phyloP scores from a whole-genome alignment of 352 stramenopile species.

The Globisporangium polare region DNA sequence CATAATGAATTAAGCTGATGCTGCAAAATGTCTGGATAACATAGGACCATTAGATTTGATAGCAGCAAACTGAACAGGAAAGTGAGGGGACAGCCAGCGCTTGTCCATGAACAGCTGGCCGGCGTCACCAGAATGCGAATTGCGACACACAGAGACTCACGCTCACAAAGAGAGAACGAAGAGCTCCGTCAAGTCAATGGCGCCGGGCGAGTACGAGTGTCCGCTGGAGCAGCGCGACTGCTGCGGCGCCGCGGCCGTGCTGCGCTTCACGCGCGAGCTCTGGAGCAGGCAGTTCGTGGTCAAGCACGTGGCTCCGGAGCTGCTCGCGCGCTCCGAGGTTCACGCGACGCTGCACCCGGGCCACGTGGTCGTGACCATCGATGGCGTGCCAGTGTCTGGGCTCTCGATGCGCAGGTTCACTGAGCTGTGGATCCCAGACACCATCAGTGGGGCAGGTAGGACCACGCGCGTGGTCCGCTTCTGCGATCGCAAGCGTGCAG shows the following conservation, averaged over 20 bases:
- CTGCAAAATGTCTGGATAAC: too few species aligned
- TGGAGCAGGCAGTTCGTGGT: slow-evolving; percentile 42
- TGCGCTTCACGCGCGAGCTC: slow-evolving; percentile 36
- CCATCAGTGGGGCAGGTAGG: background rate
- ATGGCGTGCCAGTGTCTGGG: slow-evolving; percentile 17
- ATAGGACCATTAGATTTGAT: background rate
- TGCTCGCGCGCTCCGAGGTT: slow-evolving; percentile 13
- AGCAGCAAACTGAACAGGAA: background rate
- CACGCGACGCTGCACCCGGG: slow-evolving; percentile 22
- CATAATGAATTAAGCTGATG: background rate
- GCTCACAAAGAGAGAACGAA: background rate
- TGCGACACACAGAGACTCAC: background rate
- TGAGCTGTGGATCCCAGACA: slow-evolving; percentile 22
- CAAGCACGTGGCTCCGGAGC: slow-evolving; percentile 18
- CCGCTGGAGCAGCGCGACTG: slow-evolving; percentile 17
- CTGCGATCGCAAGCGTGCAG: slow-evolving; percentile 29
- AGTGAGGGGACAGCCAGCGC: background rate
- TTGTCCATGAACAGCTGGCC: background rate
- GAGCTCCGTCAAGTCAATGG: slow-evolving; percentile 2
- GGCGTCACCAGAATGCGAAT: background rate
- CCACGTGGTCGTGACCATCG: slow-evolving; percentile 32
- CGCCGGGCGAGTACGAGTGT: slow-evolving; percentile 33
- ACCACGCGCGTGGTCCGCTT: slow-evolving; percentile 15
- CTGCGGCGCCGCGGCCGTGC: background rate
- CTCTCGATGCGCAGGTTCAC: slow-evolving; percentile 30